Conservation (phyloP, 768 basidiomycete species). For the Collybia nuda region DNA sequence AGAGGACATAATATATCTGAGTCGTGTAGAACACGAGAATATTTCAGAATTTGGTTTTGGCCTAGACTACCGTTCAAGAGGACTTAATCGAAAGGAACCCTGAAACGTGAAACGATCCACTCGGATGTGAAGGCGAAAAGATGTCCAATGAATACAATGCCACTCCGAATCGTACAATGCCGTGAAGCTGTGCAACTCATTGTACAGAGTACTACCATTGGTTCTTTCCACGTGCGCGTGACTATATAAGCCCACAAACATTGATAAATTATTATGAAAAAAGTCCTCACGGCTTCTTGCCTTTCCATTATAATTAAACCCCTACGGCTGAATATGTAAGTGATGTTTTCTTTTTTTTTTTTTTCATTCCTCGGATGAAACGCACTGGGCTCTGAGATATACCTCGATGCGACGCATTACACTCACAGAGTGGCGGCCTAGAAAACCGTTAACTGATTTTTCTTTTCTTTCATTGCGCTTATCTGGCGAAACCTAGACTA, state of each 20-base stretch:
- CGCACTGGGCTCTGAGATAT: conserved; percentile 60
- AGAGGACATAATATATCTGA: too few species aligned
- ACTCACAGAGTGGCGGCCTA: conserved; percentile 30
- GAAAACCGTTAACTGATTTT: conserved; percentile 29
- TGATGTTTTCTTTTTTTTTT: not conserved
- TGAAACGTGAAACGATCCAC: too few species aligned
- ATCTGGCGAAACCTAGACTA: too few species aligned
- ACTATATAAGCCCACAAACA: conserved; percentile 3
- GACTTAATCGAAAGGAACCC: too few species aligned
- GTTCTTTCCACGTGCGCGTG: not conserved
- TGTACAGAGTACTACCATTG: not conserved
- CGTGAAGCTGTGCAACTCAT: too few species aligned
- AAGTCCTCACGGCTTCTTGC: not conserved
- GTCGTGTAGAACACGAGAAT: too few species aligned
- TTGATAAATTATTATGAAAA: not conserved
- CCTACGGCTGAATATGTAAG: not conserved
- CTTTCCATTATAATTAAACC: too few species aligned
- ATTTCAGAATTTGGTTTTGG: too few species aligned
- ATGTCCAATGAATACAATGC: too few species aligned
- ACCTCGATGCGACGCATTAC: conserved; percentile 28
- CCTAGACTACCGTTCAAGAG: too few species aligned
- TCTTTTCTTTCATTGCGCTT: not conserved
- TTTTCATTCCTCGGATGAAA: conserved; percentile 38
- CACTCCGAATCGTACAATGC: too few species aligned
- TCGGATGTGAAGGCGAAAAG: too few species aligned